phyloP scores from a whole-genome alignment of 2,329 filamentous ascomycete genomes.

The Whalleya microplaca region DNA sequence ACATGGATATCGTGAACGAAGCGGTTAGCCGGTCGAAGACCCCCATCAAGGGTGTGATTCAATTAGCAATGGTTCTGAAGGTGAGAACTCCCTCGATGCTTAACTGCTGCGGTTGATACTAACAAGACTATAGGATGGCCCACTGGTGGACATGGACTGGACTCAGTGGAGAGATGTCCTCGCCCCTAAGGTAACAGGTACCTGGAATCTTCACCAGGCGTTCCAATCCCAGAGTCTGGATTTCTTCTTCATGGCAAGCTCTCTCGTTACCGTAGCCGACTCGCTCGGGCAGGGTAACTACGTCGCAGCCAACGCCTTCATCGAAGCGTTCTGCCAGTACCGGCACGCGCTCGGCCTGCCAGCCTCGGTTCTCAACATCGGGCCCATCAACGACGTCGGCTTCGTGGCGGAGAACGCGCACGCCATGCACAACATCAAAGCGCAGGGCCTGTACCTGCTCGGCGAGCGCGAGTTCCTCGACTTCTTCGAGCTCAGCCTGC shows the following conservation, averaged over 20 bases:
- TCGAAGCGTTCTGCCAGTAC: conserved; percentile 41
- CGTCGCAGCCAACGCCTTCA: conserved; percentile 41
- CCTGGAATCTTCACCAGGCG: conserved; percentile 43
- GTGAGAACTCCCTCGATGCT: conserved; percentile 1
- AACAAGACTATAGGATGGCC: conserved; percentile 13
- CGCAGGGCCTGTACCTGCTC: conserved; percentile 28
- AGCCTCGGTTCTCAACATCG: conserved; percentile 42
- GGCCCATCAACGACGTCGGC: conserved; percentile 35
- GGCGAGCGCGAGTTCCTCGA: conserved; percentile 32
- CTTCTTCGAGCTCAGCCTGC: conserved; percentile 27
- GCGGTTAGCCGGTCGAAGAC: conserved; percentile 15
- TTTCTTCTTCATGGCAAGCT: conserved; percentile 43
- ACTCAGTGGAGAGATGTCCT: conserved; percentile 41
- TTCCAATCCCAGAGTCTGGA: conserved; percentile 33
- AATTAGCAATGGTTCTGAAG: conserved; percentile 31
- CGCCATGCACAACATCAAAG: conserved; percentile 28
- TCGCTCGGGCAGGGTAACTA: conserved; percentile 42
- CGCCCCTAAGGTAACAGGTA: conserved; percentile 46
- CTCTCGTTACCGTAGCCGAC: conserved; percentile 36
- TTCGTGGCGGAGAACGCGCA: conserved; percentile 32
- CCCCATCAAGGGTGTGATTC: conserved; percentile 29
- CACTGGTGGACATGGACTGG: conserved; percentile 33
- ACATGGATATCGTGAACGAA: conserved; percentile 15
- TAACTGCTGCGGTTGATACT: background rate
- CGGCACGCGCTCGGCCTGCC: conserved; percentile 38